Conservation (phyloP, 768 basidiomycete genomes). For the Epithele typhae region DNA sequence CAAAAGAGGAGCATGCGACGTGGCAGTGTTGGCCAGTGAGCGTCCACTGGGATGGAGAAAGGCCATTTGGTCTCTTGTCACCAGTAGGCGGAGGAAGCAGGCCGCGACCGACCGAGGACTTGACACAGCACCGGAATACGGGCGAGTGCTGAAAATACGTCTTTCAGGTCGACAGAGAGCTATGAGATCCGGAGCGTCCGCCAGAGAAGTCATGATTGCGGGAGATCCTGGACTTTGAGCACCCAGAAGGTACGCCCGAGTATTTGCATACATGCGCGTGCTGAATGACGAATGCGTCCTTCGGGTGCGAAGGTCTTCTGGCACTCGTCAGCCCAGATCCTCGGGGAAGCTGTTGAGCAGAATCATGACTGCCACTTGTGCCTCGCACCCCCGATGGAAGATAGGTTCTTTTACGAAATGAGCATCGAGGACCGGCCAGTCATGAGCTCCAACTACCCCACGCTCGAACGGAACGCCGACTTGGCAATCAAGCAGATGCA, state of each 20-base stretch:
- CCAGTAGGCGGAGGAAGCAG: too few relatives aligned
- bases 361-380: conserved; percentile 97
- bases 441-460: conserved; percentile 76
- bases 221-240: conserved; percentile 87
- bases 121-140: too few relatives aligned
- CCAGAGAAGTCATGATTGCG: conserved; percentile 82
- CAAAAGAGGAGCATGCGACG: too few relatives aligned
- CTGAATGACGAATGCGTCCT: background rate
- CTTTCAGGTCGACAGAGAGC: conserved; percentile 67
- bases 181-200: conserved; percentile 96
- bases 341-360: conserved; percentile 93
- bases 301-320: conserved; percentile 94
- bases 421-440: conserved; percentile 79
- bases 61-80: too few relatives aligned
- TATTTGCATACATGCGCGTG: background rate
- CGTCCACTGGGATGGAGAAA: too few relatives aligned
- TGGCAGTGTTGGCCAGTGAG: too few relatives aligned
- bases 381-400: conserved; percentile 94
- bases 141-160: too few relatives aligned
- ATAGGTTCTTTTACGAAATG: conserved; percentile 99
- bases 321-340: conserved; percentile 98
- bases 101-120: too few relatives aligned
- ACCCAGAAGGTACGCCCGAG: conserved; percentile 68
- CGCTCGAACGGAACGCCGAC: conserved; percentile 86
- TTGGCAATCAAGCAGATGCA: conserved; percentile 93